These are phyloP conservation scores for Teratosphaeria destructans DNA, from an alignment of 2,329 filamentous ascomycete species.

Conservation along the genomic window DNA sequence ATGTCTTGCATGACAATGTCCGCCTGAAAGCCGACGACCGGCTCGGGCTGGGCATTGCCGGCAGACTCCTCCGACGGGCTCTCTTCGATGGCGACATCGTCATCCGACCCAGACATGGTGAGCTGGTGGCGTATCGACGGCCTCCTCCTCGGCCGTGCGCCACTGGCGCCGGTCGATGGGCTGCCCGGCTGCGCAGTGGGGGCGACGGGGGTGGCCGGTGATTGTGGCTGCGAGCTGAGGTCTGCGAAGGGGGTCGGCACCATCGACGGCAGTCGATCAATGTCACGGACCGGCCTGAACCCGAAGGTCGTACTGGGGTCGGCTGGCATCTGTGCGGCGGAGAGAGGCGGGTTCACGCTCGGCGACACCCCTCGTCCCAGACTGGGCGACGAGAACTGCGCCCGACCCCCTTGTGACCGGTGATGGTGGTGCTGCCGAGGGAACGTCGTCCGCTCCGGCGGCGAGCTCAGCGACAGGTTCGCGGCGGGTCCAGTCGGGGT, in stretches of 20 bases:
- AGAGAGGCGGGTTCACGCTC: constrained; percentile 29
- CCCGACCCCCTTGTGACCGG: constrained; percentile 28
- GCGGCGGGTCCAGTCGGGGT: constrained; percentile 44
- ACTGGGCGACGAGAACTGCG: constrained; percentile 21
- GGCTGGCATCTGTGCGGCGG: constrained; percentile 21
- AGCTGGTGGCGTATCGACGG: constrained; percentile 84
- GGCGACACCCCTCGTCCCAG: constrained; percentile 8
- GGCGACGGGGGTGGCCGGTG: constrained; percentile 73
- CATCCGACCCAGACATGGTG: constrained; percentile 74
- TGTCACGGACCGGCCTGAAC: constrained; percentile 67
- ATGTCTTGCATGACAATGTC: constrained; percentile 81
- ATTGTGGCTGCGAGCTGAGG: constrained; percentile 79
- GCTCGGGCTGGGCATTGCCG: constrained; percentile 60
- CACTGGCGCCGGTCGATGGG: constrained; percentile 36
- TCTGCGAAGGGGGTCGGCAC: constrained; percentile 57
- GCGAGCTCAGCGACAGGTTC: constrained; percentile 56
- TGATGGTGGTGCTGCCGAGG: constrained; percentile 45
- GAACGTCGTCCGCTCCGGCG: constrained; percentile 60
- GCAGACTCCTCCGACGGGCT: constrained; percentile 69
- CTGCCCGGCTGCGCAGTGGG: constrained; percentile 45
- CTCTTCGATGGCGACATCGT: constrained; percentile 79
- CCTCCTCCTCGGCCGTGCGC: constrained; percentile 52
- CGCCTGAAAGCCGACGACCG: constrained; percentile 68
- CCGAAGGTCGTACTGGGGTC: constrained; percentile 40
- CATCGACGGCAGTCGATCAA: constrained; percentile 77